Base-by-base conservation (phyloP, 2,329 filamentous ascomycete genomes). In the Dactylellina sp. region DNA sequence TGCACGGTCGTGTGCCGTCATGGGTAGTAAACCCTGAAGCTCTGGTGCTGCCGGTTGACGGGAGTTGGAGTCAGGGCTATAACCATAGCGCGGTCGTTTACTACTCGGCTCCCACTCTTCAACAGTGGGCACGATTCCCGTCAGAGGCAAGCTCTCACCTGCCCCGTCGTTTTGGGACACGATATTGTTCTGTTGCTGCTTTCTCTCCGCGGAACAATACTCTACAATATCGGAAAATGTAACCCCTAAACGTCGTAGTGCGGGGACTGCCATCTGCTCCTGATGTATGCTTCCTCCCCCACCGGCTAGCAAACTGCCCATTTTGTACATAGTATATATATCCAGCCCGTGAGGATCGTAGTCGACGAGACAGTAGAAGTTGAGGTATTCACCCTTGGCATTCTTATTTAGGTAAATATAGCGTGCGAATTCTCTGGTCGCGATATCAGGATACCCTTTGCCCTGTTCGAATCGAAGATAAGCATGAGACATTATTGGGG, bases 381-480 rank as follows among this genome's bases (percentile, higher is more conserved):
- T 86, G 14, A 81, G 80, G 18, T 81, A 76, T 2, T 77, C 66
- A 55, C 76, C 77, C 20, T 90, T 80, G 0, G 80, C 79, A 0
- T 86, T 85, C 18, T 81, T 82, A 7, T 80, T 80, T 0, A 77
- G 79, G 39, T 85, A 84, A 0, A 92, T 62, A 11, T 83, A 79
- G 44, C 84, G 83, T 0, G 94, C 81, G 60, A 94, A 89, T 14
- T 84, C 84, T 6, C 90, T 84, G 0, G 91, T 92, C 0, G 86
- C 84, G 52, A 94, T 82, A 77, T 95, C 92, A 0, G 92, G 91
- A 78, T 92, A 95, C 1, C 92, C 92, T 83, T 93, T 95, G 0
- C 88, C 91, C 89, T 92, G 5, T 46, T 46, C 42, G 9, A 14
- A 50, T 25, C 1, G 11, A 44, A 70, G 68, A 46, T 72, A 52